Conservation (phyloP, 331 rosid genomes). For the Acacia pycnantha region DNA sequence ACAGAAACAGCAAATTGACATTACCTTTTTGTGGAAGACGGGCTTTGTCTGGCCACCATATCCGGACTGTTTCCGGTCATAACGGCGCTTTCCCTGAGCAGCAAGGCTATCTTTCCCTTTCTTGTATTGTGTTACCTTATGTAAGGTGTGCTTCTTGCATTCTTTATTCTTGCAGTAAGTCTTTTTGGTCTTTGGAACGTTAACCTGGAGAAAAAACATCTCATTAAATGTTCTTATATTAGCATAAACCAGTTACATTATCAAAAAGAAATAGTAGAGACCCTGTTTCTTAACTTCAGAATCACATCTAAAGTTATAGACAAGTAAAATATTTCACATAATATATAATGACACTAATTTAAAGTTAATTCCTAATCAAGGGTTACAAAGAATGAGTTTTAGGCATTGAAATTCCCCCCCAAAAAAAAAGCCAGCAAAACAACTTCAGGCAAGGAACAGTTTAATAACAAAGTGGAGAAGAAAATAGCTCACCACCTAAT, state of each 20-base stretch:
- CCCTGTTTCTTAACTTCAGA: not conserved
- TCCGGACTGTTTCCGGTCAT: conserved; percentile 91
- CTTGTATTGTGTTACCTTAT: conserved; percentile 92
- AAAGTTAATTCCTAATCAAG: not conserved
- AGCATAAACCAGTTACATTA: not conserved
- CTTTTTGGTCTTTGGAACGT: conserved; percentile 96
- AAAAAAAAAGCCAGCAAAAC: not conserved
- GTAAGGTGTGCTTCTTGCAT: conserved; percentile 93
- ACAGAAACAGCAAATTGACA: not conserved
- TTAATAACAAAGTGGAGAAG: not conserved
- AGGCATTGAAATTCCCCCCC: not conserved
- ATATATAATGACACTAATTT: not conserved
- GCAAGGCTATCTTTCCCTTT: conserved; percentile 93
- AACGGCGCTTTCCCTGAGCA: conserved; percentile 91
- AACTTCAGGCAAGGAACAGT: not conserved
- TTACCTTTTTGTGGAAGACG: conserved; percentile 88
- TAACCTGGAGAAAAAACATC: conserved; percentile 52
- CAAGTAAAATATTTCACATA: not conserved
- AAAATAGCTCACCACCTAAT: not conserved
- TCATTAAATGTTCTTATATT: not conserved
- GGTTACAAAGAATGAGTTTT: not conserved
- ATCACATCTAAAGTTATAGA: not conserved
- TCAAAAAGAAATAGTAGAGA: too few relatives aligned
- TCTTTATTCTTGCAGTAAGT: conserved; percentile 96
- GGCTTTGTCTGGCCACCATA: conserved; percentile 96